A percentile compares a stretch with the other conserved stretches of the same genome.
Evolutionary conservation across 2,329 filamentous ascomycete genomes (phyloP).

Genomic region (Nannizzia gypsea): DNA sequence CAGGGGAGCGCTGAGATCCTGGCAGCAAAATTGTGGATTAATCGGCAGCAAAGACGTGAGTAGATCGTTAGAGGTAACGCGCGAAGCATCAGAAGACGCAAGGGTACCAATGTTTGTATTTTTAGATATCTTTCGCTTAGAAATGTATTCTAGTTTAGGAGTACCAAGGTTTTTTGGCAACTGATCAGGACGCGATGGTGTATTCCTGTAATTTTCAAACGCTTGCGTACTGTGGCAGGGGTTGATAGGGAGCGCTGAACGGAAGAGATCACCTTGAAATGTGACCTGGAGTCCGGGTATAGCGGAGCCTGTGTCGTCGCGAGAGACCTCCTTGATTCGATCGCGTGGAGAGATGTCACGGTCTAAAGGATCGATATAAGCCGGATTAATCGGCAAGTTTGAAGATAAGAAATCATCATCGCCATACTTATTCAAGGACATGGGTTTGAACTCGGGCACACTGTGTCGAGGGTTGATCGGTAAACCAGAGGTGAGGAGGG

Average conservation of each 20-base stretch:
- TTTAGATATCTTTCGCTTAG: background rate
- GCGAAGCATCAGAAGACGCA: slow-evolving; percentile 9
- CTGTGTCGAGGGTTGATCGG: background rate
- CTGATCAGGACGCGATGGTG: slow-evolving; percentile 14
- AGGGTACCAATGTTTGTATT: background rate
- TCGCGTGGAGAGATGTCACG: background rate
- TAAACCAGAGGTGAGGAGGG: background rate
- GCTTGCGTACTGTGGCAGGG: slow-evolving; percentile 10
- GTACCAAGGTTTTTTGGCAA: slow-evolving; percentile 19
- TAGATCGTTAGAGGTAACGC: slow-evolving; percentile 9
- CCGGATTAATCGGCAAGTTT: slow-evolving; percentile 8
- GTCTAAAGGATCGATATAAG: background rate
- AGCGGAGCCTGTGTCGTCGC: background rate
- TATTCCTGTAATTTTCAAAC: background rate
- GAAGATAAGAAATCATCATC: slow-evolving; percentile 6
- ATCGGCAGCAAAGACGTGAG: background rate
- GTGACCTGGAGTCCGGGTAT: background rate
- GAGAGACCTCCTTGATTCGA: background rate
- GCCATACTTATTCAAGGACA: background rate
- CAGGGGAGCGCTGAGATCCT: background rate
- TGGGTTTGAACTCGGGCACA: background rate
- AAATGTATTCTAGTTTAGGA: background rate
- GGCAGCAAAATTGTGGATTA: background rate
- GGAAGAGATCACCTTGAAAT: slow-evolving; percentile 16
- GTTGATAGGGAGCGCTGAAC: slow-evolving; percentile 26